Conservation (phyloP, 1,284 basidiomycete species). For the Cryptococcus sp. region DNA sequence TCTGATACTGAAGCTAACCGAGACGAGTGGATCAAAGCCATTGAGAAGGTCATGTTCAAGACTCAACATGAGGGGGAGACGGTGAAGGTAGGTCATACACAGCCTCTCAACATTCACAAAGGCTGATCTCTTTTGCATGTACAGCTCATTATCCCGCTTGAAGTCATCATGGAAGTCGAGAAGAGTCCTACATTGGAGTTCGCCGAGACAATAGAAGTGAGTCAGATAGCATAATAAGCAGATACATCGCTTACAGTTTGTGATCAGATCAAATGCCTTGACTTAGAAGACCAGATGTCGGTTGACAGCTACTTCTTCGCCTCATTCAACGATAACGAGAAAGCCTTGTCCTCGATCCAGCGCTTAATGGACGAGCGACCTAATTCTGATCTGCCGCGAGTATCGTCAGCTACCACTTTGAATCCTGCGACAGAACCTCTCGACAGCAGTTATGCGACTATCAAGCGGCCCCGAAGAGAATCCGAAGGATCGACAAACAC, state of each 20-base stretch:
- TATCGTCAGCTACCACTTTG: slow-evolving; percentile 28
- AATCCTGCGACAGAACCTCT: slow-evolving; percentile 10
- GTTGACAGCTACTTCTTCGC: slow-evolving; percentile 81
- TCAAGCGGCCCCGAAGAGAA: slow-evolving; percentile 7
- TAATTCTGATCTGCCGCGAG: slow-evolving; percentile 25
- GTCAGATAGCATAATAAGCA: neutral
- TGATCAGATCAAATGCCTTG: slow-evolving; percentile 70
- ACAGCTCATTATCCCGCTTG: slow-evolving; percentile 91
- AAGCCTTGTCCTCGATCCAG: slow-evolving; percentile 74
- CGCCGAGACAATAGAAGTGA: slow-evolving; percentile 81
- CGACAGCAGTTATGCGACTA: slow-evolving; percentile 18
- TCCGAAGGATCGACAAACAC: slow-evolving; percentile 3
- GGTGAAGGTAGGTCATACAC: slow-evolving; percentile 66
- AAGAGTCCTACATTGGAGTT: slow-evolving; percentile 86
- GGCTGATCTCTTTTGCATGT: slow-evolving; percentile 3
- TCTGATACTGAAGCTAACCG: slow-evolving; percentile 78
- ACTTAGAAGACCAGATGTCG: slow-evolving; percentile 71
- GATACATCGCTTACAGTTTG: neutral
- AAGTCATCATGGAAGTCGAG: slow-evolving; percentile 83
- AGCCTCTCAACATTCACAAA: neutral
- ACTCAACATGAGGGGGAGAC: slow-evolving; percentile 93
- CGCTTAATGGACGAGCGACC: slow-evolving; percentile 62
- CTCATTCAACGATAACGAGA: slow-evolving; percentile 78
- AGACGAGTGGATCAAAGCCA: slow-evolving; percentile 90
- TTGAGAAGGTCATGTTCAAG: slow-evolving; percentile 85